Evolutionary conservation across 179 eudicot species (phyloP).

Genomic region (Patellifolia procumbens): DNA sequence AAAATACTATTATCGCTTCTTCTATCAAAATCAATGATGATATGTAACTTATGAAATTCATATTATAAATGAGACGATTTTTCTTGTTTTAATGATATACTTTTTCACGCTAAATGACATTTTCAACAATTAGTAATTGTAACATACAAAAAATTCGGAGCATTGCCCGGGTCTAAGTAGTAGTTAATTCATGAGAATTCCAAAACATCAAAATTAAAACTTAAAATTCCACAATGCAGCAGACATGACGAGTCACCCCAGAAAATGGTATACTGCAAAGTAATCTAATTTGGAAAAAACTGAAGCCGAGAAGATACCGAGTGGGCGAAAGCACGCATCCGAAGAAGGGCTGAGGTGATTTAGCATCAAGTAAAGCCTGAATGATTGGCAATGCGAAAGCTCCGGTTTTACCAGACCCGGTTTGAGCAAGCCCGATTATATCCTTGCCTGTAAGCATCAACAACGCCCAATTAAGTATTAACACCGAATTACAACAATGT

Average conservation of each 20-base stretch:
- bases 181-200: neutral
- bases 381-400: slow-evolving; percentile 91
- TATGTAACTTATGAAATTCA: too few relatives aligned
- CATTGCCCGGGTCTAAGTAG: too few relatives aligned
- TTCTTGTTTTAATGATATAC: too few relatives aligned
- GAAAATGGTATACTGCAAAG: neutral
- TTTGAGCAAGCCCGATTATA: slow-evolving; percentile 92
- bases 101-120: too few relatives aligned
- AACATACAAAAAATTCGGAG: too few relatives aligned
- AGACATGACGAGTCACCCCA: neutral
- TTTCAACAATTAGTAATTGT: too few relatives aligned
- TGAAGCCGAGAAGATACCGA: slow-evolving; percentile 36
- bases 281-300: too few relatives aligned
- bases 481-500: too few relatives aligned
- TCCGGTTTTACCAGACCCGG: slow-evolving; percentile 98
- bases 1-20: too few relatives aligned
- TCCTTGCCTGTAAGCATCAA: slow-evolving; percentile 58
- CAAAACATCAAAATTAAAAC: neutral
- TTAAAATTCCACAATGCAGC: neutral
- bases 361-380: slow-evolving; percentile 61
- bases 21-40: too few relatives aligned
- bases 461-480: neutral
- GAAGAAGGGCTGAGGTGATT: slow-evolving; percentile 62
- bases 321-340: slow-evolving; percentile 92
- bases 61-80: too few relatives aligned